Conservation (phyloP, 2,329 filamentous ascomycete species). For the Epichloe bromicola region DNA sequence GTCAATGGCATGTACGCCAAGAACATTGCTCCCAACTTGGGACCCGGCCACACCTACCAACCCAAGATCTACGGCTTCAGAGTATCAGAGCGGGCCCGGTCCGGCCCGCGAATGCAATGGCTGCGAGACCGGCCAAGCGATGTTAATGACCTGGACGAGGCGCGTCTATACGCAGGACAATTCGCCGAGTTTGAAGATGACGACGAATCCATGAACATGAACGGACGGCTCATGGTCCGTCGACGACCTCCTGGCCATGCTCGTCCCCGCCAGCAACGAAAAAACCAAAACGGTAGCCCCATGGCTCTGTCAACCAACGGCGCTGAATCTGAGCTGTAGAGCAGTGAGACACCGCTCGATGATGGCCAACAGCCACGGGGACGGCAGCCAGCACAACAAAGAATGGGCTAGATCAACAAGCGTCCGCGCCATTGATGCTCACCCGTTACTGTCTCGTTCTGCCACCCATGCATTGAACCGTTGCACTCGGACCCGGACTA, state of each 20-base stretch:
- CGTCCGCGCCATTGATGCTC: slow-evolving; percentile 1
- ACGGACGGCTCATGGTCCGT: slow-evolving; percentile 27
- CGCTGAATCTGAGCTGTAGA: slow-evolving; percentile 42
- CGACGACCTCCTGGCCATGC: slow-evolving; percentile 30
- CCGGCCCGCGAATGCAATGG: slow-evolving; percentile 95
- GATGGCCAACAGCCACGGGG: background rate
- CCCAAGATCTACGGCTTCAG: slow-evolving; percentile 94
- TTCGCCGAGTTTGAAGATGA: slow-evolving; percentile 47
- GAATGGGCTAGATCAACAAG: background rate
- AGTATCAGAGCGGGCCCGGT: slow-evolving; percentile 79
- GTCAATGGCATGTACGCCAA: slow-evolving; percentile 79
- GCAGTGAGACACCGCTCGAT: background rate
- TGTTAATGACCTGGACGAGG: slow-evolving; percentile 74
- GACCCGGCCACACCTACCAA: slow-evolving; percentile 74
- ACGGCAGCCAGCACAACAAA: background rate
- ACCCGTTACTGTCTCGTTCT: background rate
- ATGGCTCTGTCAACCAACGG: slow-evolving; percentile 44
- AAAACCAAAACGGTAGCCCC: slow-evolving; percentile 40
- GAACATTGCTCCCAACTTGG: slow-evolving; percentile 83
- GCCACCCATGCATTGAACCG: background rate
- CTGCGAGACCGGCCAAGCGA: slow-evolving; percentile 71
- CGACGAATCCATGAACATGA: slow-evolving; percentile 35
- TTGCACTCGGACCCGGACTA: background rate
- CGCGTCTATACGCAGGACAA: slow-evolving; percentile 38
- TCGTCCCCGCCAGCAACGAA: slow-evolving; percentile 29